These are phyloP conservation scores for Paspalum notatum DNA, from an alignment of 176 grass and related monocot species.

Conservation along the genomic window DNA sequence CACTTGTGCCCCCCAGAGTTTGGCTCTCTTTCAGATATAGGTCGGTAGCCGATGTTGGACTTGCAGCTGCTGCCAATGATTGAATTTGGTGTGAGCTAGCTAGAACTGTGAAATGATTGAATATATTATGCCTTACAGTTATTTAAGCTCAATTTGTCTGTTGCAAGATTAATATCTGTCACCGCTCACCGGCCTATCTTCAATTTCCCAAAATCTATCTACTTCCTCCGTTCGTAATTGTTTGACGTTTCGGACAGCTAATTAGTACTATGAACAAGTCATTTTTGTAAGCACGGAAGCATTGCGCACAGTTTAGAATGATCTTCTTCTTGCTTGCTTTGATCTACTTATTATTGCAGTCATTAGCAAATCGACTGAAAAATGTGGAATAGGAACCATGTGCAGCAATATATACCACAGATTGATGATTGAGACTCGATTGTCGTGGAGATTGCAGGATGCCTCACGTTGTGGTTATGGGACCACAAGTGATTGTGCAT, in stretches of 20 bases:
- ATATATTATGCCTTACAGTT: background rate
- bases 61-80: constrained; percentile 56
- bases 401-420: constrained; percentile 47
- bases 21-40: constrained; percentile 68
- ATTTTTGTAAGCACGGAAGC: too few relatives aligned
- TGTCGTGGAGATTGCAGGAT: constrained; percentile 65
- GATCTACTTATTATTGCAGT: background rate
- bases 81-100: constrained; percentile 39
- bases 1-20: constrained; percentile 67
- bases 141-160: constrained; percentile 13
- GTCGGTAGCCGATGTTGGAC: constrained; percentile 77
- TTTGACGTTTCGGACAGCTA: too few relatives aligned
- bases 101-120: constrained; percentile 7
- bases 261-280: too few relatives aligned
- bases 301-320: background rate
- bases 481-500: constrained; percentile 58
- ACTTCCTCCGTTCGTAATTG: too few relatives aligned
- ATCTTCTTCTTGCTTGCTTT: background rate
- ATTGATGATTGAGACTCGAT: constrained; percentile 80
- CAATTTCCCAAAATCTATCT: background rate
- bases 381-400: background rate
- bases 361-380: background rate
- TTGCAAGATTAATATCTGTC: background rate
- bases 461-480: constrained; percentile 47
- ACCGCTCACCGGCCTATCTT: background rate